These are phyloP conservation scores for Calonectria henricotiae DNA, from an alignment of 2,329 filamentous ascomycete genomes.

Conservation along the genomic window DNA sequence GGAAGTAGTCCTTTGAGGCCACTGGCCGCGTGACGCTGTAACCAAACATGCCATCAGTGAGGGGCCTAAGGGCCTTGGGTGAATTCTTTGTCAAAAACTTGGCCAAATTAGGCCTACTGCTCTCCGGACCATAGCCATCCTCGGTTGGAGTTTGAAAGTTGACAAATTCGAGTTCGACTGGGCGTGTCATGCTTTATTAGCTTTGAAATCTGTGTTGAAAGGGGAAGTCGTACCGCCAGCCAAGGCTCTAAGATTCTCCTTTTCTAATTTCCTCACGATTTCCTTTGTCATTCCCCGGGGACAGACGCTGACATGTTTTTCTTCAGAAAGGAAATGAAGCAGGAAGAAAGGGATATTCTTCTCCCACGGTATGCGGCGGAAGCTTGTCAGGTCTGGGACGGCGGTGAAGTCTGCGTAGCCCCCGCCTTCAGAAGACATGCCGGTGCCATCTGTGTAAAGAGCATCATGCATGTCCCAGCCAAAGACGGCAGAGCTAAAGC, in stretches of 20 bases:
- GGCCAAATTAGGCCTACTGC: slow-evolving; percentile 72
- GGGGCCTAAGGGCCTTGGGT: slow-evolving; percentile 74
- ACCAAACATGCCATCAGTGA: slow-evolving; percentile 89
- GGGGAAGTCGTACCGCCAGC: slow-evolving; percentile 75
- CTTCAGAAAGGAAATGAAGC: slow-evolving; percentile 81
- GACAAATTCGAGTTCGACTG: slow-evolving; percentile 85
- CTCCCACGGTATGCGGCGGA: slow-evolving; percentile 86
- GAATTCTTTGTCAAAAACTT: slow-evolving; percentile 78
- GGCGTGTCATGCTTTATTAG: slow-evolving; percentile 50
- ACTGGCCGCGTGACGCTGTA: slow-evolving; percentile 84
- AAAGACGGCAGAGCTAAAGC: slow-evolving; percentile 88
- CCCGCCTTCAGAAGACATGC: slow-evolving; percentile 85
- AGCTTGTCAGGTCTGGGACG: slow-evolving; percentile 79
- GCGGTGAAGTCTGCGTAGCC: slow-evolving; percentile 85
- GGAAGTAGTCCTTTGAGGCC: slow-evolving; percentile 87
- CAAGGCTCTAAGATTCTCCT: slow-evolving; percentile 79
- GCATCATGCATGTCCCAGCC: slow-evolving; percentile 92
- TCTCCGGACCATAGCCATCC: slow-evolving; percentile 57
- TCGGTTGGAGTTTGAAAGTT: slow-evolving; percentile 58
- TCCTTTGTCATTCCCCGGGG: slow-evolving; percentile 78
- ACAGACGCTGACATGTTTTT: slow-evolving; percentile 80
- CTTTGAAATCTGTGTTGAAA: neutral
- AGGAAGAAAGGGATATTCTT: slow-evolving; percentile 84
- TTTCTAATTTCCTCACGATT: slow-evolving; percentile 73
- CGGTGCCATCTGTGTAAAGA: slow-evolving; percentile 83